Base-by-base conservation (phyloP, 2,329 filamentous ascomycete genomes). In the Fusarium sp. region DNA sequence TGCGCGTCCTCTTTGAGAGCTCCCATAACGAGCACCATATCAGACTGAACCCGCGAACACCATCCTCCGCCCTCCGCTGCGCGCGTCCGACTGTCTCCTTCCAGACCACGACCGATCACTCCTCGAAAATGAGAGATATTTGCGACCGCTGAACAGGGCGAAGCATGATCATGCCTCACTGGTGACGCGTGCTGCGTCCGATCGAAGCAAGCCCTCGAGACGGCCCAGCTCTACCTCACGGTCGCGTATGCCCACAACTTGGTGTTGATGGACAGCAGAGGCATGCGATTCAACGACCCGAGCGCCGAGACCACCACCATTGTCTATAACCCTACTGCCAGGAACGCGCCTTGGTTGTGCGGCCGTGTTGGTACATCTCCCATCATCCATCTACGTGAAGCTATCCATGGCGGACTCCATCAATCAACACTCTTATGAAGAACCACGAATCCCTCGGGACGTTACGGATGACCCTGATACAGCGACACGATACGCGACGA, bases 101-200 rank as follows among this genome's bases (percentile, higher is more conserved):
- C 20, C 42, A 11, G 5, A 44, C 14, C 22, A 22, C 22, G 42
- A 44, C 22, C 14, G 42, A 44, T 5, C 42, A 12, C 9, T 38
- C 18, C 18, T 6, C 5, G 3, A 38, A 38, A 4, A n/a, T 0
- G 10, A 38, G 3, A 38, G 10, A n/a, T 2, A n/a, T 0, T 12
- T 4, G 18, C 34, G 3, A n/a, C 18, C 10, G 18, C 10, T n/a
- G 10, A n/a, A 38, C 2, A n/a, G 6, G 10, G 1, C 6, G 10
- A 11, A 38, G 5, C 18, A 0, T 38, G 18, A 11, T 2, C 9
- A 3, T n/a, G 18, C 34, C 10, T 38, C 1, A 1, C 1, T n/a
- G 34, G 18, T n/a, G 3, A 38, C 10, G 10, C 3, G 3, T 12
- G 18, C 10, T 1, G 34, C 34, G 34, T 2, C 18, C 3, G 34